Conservation (phyloP, 306 rosid species). For the Malus fusca region DNA sequence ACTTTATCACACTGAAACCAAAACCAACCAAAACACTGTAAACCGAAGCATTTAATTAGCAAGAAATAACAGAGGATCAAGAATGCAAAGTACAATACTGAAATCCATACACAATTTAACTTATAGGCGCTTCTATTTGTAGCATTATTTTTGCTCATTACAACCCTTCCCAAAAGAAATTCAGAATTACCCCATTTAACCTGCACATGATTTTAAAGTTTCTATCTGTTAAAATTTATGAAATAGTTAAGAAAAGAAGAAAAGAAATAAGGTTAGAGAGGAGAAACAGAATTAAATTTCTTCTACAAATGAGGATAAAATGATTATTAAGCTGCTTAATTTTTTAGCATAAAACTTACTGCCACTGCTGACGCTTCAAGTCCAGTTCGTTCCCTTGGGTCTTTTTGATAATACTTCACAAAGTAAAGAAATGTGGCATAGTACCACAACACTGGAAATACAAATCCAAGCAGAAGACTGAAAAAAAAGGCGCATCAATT, state of each 20-base stretch:
- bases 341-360: constrained; percentile 35
- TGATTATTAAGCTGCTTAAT: not conserved
- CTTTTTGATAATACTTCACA: constrained; percentile 60
- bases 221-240: not conserved
- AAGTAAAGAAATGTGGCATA: constrained; percentile 83
- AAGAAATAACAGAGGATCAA: not conserved
- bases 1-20: not conserved
- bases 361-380: constrained; percentile 95
- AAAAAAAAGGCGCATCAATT: constrained; percentile 17
- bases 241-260: not conserved
- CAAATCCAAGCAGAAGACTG: constrained; percentile 81
- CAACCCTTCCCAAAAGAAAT: not conserved
- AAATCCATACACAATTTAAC: not conserved
- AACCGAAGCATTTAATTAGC: not conserved
- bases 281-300: no score
- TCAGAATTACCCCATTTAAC: not conserved
- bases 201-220: not conserved
- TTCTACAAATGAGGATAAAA: no score
- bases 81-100: not conserved
- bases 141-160: not conserved
- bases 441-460: constrained; percentile 77
- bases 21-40: not conserved
- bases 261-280: not conserved
- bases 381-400: constrained; percentile 94
- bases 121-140: not conserved